A percentile compares a stretch with the other conserved stretches of the same genome.
phyloP scores from a whole-genome alignment of 768 basidiomycete genomes.

The Tulasnella sp. region DNA sequence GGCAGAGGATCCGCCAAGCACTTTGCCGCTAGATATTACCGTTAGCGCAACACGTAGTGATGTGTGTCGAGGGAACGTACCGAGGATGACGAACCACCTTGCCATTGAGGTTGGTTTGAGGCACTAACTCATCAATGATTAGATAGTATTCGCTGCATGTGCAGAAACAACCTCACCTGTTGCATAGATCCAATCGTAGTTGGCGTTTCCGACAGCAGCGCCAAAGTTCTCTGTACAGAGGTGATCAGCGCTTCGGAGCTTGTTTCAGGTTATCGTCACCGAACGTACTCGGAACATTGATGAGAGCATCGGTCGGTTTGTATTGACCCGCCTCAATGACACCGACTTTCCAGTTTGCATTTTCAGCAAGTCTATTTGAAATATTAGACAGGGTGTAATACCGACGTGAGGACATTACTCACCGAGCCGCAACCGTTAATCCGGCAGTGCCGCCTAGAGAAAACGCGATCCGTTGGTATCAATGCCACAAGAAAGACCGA shows the following conservation, averaged over 20 bases:
- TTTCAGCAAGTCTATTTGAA: not conserved
- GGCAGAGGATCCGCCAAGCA: constrained; percentile 5
- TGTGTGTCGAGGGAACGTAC: not conserved
- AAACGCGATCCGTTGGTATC: not conserved
- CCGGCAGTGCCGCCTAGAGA: constrained; percentile 7
- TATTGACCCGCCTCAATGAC: constrained; percentile 10
- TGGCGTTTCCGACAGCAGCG: not conserved
- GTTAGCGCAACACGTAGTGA: constrained; percentile 13
- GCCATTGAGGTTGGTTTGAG: not conserved
- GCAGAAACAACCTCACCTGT: not conserved
- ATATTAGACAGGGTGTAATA: not conserved
- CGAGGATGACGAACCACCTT: not conserved
- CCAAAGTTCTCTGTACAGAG: not conserved
- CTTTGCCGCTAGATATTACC: not conserved
- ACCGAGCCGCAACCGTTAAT: not conserved
- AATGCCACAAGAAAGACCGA: not conserved
- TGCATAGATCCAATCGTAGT: not conserved
- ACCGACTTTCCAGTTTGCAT: not conserved
- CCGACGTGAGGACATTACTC: not conserved
- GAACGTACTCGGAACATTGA: not conserved
- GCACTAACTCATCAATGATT: not conserved
- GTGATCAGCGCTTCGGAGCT: not conserved
- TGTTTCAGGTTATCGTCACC: not conserved
- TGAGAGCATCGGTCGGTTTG: not conserved
- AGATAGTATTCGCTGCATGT: not conserved